A percentile compares a stretch with the other conserved stretches of the same genome.
These are phyloP conservation scores for Proliferodiscus dingleyae DNA, from an alignment of 2,329 filamentous ascomycete species.

Conservation along the genomic window DNA sequence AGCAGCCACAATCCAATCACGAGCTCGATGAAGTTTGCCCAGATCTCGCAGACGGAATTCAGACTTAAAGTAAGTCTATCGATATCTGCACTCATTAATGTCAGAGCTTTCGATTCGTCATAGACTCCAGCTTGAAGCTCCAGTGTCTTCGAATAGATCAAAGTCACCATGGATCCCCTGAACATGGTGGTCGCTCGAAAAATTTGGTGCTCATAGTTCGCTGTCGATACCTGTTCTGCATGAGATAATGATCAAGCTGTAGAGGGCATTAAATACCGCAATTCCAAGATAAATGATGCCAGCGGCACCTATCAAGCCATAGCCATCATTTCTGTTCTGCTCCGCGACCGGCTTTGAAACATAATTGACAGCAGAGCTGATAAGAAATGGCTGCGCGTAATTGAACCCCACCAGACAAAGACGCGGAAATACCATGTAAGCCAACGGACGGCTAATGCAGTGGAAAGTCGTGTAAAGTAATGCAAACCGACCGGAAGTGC, in stretches of 20 bases:
- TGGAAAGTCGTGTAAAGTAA: slow-evolving; percentile 12
- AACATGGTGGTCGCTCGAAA: slow-evolving; percentile 40
- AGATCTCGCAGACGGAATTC: slow-evolving; percentile 33
- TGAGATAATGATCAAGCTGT: neutral
- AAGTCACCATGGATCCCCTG: slow-evolving; percentile 39
- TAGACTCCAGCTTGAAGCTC: slow-evolving; percentile 28
- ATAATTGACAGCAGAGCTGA: slow-evolving; percentile 12
- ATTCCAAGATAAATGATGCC: slow-evolving; percentile 21
- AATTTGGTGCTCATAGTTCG: slow-evolving; percentile 33
- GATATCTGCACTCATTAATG: slow-evolving; percentile 42
- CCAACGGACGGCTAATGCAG: slow-evolving; percentile 13
- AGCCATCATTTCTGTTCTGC: slow-evolving; percentile 14
- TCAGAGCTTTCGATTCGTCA: slow-evolving; percentile 36
- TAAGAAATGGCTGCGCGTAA: slow-evolving; percentile 23
- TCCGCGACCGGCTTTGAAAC: slow-evolving; percentile 1
- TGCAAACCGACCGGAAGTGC: slow-evolving; percentile 9
- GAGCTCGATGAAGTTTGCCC: slow-evolving; percentile 36
- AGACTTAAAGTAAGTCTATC: slow-evolving; percentile 27
- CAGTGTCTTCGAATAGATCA: slow-evolving; percentile 47
- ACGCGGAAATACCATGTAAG: slow-evolving; percentile 18
- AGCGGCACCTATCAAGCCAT: slow-evolving; percentile 21
- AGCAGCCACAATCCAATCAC: slow-evolving; percentile 35
- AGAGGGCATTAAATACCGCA: slow-evolving; percentile 5
- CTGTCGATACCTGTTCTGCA: slow-evolving; percentile 14
- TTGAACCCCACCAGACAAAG: slow-evolving; percentile 23